Conservation (phyloP, 2,329 filamentous ascomycete genomes). For the Penicillium crustosum region DNA sequence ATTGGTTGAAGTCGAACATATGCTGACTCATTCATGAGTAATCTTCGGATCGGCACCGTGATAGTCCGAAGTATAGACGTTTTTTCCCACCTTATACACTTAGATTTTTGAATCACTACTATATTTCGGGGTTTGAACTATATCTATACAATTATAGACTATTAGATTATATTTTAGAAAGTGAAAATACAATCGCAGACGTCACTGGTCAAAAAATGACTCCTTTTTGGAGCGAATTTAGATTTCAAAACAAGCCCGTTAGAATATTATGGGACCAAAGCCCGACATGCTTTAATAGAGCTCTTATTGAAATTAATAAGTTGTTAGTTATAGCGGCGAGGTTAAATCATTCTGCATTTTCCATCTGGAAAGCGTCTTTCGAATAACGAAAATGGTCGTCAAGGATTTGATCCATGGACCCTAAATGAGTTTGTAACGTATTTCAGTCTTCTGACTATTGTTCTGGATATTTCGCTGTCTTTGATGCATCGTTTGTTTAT, state of each 20-base stretch:
- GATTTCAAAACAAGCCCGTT: not conserved
- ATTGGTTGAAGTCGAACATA: not conserved
- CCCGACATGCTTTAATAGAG: not conserved
- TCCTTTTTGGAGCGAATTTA: not conserved
- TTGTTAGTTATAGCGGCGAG: too few relatives aligned
- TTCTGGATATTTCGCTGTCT: too few relatives aligned
- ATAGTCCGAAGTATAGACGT: not conserved
- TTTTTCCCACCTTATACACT: not conserved
- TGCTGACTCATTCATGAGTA: conserved; percentile 1
- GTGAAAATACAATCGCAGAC: too few relatives aligned
- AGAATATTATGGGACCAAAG: not conserved
- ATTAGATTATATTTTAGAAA: too few relatives aligned
- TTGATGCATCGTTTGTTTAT: too few relatives aligned
- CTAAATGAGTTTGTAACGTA: too few relatives aligned
- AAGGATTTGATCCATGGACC: too few relatives aligned
- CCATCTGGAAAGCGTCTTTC: too few relatives aligned
- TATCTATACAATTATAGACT: too few relatives aligned
- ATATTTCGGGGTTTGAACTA: too few relatives aligned
- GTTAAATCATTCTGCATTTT: not conserved
- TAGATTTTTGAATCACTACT: not conserved
- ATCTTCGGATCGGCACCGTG: not conserved
- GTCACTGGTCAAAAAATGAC: not conserved
- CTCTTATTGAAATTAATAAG: not conserved
- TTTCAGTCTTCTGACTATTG: too few relatives aligned
- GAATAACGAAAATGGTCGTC: too few relatives aligned